A percentile compares a stretch with the other conserved stretches of the same genome.
phyloP scores from a whole-genome alignment of 768 basidiomycete species.

The Phylloporus sp. region DNA sequence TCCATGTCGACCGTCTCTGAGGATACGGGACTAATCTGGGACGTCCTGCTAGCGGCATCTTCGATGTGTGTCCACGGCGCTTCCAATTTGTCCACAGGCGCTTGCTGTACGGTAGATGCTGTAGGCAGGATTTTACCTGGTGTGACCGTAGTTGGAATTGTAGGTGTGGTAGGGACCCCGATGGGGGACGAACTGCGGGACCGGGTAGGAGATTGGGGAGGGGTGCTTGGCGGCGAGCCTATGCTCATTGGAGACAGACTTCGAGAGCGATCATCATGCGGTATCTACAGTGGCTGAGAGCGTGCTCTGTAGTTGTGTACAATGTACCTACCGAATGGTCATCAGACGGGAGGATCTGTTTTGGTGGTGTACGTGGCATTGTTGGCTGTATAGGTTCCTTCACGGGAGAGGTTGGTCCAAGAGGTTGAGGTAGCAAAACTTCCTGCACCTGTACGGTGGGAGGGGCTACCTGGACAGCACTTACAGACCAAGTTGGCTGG shows the following conservation, averaged over 20 bases:
- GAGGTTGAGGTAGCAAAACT: not conserved
- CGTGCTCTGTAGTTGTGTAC: not conserved
- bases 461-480: constrained; percentile 36
- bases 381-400: constrained; percentile 7
- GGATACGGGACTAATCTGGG: constrained; percentile 29
- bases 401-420: constrained; percentile 6
- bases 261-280: constrained; percentile 32
- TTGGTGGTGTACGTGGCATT: constrained; percentile 8
- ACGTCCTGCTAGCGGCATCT: constrained; percentile 25
- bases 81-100: constrained; percentile 13
- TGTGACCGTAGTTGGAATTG: constrained; percentile 1
- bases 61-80: constrained; percentile 19
- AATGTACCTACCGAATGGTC: constrained; percentile 20
- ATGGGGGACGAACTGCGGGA: constrained; percentile 1
- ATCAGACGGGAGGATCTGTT: constrained; percentile 13
- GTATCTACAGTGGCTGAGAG: constrained; percentile 31
- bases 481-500: constrained; percentile 33
- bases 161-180: constrained; percentile 4
- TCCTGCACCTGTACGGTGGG: constrained; percentile 16
- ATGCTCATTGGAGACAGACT: constrained; percentile 63
- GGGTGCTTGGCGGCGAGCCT: constrained; percentile 42
- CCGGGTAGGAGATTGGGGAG: constrained; percentile 23
- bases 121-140: constrained; percentile 9
- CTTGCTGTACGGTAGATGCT: constrained; percentile 16
- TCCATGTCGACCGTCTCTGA: constrained; percentile 34